phyloP scores from a whole-genome alignment of 2,329 filamentous ascomycete genomes.

The Periconia macrospinosa region DNA sequence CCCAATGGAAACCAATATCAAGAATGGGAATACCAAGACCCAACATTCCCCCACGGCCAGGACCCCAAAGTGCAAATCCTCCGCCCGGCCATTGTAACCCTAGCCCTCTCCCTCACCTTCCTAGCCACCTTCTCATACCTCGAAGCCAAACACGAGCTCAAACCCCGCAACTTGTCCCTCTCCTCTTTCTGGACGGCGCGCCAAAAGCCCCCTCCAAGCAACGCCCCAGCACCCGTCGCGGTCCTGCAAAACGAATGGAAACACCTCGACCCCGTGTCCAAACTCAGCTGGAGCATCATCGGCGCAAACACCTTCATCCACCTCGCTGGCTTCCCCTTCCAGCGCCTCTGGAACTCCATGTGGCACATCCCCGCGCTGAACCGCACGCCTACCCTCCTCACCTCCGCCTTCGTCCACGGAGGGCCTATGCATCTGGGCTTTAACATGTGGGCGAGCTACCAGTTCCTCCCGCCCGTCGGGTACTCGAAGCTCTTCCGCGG shows the following conservation, averaged over 20 bases:
- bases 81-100: constrained; percentile 32
- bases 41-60: constrained; percentile 9
- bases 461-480: constrained; percentile 33
- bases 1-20: background rate
- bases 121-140: constrained; percentile 31
- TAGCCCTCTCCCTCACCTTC: constrained; percentile 29
- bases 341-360: constrained; percentile 24
- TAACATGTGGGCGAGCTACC: constrained; percentile 34
- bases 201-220: background rate
- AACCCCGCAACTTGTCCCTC: constrained; percentile 1
- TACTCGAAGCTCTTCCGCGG: constrained; percentile 34
- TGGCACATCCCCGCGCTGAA: constrained; percentile 37
- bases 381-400: constrained; percentile 33
- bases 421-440: constrained; percentile 25
- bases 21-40: background rate
- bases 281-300: constrained; percentile 31
- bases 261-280: constrained; percentile 27
- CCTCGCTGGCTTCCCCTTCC: constrained; percentile 24
- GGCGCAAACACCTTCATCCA: constrained; percentile 31
- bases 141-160: constrained; percentile 29
- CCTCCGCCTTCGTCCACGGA: constrained; percentile 30
- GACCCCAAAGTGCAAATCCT: constrained; percentile 21
- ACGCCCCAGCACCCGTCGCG: constrained; percentile 28
- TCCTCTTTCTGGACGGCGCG: too few relatives aligned
- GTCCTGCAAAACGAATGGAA: constrained; percentile 28